Percentiles rank a stretch among this genome's conserved stretches.
phyloP scores from a whole-genome alignment of 768 basidiomycete species.

The Brasilioporus rufonigricans region DNA sequence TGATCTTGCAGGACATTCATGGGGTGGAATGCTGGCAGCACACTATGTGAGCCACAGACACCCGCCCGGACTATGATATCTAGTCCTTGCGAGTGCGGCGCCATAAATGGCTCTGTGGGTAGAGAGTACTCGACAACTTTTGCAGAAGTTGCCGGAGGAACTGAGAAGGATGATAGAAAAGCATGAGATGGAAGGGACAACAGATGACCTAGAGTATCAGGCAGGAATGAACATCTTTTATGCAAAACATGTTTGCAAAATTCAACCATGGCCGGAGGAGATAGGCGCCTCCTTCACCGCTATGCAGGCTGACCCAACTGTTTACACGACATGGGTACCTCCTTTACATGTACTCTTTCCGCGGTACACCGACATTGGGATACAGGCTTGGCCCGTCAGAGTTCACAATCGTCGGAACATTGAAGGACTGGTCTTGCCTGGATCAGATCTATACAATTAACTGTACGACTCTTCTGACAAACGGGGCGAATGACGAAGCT shows the following conservation, averaged over 20 bases:
- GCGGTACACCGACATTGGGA: not conserved
- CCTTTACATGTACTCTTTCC: not conserved
- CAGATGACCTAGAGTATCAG: constrained; percentile 32
- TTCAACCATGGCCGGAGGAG: constrained; percentile 36
- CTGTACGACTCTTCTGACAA: constrained; percentile 39
- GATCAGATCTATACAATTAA: constrained; percentile 40
- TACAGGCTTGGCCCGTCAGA: constrained; percentile 29
- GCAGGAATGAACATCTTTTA: too few relatives aligned
- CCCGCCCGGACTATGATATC: too few relatives aligned
- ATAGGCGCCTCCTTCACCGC: constrained; percentile 25
- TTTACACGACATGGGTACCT: constrained; percentile 29
- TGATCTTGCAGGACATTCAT: too few relatives aligned
- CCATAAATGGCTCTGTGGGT: too few relatives aligned
- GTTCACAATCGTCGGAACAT: constrained; percentile 38
- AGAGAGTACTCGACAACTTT: too few relatives aligned
- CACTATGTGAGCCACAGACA: too few relatives aligned
- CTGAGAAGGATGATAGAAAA: constrained; percentile 26
- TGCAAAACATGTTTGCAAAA: constrained; percentile 35
- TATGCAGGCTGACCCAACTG: too few relatives aligned
- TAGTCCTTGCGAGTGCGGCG: too few relatives aligned
- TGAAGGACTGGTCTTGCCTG: constrained; percentile 48
- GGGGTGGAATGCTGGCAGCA: too few relatives aligned
- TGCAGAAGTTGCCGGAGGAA: too few relatives aligned
- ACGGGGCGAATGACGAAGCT: constrained; percentile 39
- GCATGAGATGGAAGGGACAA: constrained; percentile 36